Percentiles rank a stretch among this genome's conserved stretches.
Conservation (phyloP, 768 basidiomycete genomes). For the Amanita muscaria region DNA sequence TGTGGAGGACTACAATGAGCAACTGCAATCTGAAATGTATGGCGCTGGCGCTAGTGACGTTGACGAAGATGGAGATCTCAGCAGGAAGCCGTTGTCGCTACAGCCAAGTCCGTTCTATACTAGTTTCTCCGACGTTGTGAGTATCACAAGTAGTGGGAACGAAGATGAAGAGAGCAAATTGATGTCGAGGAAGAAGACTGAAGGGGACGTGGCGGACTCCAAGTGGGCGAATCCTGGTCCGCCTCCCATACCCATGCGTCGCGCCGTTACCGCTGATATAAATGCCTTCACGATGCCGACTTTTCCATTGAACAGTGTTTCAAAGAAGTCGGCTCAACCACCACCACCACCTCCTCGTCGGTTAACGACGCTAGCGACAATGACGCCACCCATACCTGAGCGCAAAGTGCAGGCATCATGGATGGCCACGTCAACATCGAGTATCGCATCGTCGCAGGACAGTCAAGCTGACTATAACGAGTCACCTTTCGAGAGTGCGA, state of each 20-base stretch:
- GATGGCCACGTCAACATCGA: neutral
- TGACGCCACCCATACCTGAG: constrained; percentile 43
- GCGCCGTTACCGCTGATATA: constrained; percentile 1
- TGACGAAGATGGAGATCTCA: constrained; percentile 42
- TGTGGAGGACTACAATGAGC: constrained; percentile 26
- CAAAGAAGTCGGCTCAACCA: constrained; percentile 17
- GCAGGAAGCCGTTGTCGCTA: constrained; percentile 33
- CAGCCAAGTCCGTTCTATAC: constrained; percentile 37
- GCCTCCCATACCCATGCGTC: constrained; percentile 1
- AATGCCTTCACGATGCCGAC: neutral
- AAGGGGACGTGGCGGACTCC: constrained; percentile 5
- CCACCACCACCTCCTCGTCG: constrained; percentile 63
- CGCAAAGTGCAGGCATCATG: constrained; percentile 20
- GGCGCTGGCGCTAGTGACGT: constrained; percentile 4
- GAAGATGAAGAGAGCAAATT: constrained; percentile 29
- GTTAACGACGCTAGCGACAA: constrained; percentile 19
- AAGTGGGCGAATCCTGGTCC: neutral
- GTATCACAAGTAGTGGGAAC: constrained; percentile 36
- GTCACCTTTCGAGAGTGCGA: constrained; percentile 61
- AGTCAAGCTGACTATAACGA: constrained; percentile 28
- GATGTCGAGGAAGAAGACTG: constrained; percentile 7
- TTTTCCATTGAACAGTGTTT: neutral
- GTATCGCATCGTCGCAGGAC: neutral
- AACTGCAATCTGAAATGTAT: constrained; percentile 2
- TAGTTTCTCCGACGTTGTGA: constrained; percentile 31